A percentile compares a stretch with the other conserved stretches of the same genome.
These are phyloP conservation scores for Penicillium silybi DNA, from an alignment of 495 filamentous ascomycete genomes.

Conservation along the genomic window DNA sequence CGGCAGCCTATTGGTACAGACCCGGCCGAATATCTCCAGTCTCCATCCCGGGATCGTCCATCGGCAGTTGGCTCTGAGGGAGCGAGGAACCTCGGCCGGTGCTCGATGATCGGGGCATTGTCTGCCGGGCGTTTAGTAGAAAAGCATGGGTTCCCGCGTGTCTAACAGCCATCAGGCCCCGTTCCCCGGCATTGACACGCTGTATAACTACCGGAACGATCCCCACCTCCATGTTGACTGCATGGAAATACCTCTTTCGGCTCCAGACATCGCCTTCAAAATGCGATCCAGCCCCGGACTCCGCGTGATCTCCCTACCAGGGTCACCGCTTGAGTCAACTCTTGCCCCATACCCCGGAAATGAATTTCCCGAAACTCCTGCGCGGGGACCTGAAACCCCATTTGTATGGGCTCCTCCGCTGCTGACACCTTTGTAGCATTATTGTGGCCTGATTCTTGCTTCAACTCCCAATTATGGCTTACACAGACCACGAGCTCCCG, in stretches of 20 bases:
- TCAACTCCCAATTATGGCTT: constrained; percentile 4
- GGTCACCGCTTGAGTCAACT: background rate
- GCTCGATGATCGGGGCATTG: background rate
- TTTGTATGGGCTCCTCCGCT: background rate
- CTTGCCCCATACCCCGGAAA: constrained; percentile 11
- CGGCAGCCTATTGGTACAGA: constrained; percentile 4
- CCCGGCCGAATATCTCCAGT: constrained; percentile 1
- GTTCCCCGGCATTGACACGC: constrained; percentile 1
- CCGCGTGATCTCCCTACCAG: background rate
- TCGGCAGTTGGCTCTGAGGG: constrained; percentile 12
- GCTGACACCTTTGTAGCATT: background rate
- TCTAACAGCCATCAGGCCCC: background rate
- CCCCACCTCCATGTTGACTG: background rate
- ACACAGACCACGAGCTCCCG: background rate
- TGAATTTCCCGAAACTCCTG: background rate
- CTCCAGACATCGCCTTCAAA: background rate
- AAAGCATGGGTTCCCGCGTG: background rate
- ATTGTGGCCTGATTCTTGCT: background rate
- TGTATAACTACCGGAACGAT: constrained; percentile 3
- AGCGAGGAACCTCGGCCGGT: constrained; percentile 5
- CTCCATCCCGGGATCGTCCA: constrained; percentile 1
- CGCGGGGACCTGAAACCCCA: background rate
- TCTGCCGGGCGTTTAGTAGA: background rate
- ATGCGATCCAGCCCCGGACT: background rate
- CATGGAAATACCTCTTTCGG: background rate